phyloP scores from a whole-genome alignment of 2,329 filamentous ascomycete species.

The Calonectria henricotiae region DNA sequence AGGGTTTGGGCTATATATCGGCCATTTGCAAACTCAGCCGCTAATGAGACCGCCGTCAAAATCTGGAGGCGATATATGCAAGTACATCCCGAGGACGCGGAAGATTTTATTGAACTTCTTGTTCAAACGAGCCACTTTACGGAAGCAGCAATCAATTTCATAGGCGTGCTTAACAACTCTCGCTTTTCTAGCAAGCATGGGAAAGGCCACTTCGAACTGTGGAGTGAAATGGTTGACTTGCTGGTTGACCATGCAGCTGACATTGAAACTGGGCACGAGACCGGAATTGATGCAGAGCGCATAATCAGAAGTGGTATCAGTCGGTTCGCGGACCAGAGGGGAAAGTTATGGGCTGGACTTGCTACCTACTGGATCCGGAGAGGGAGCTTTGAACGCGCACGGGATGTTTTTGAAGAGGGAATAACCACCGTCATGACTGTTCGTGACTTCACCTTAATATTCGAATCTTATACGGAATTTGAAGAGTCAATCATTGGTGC shows the following conservation, averaged over 20 bases:
- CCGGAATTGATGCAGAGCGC: slow-evolving; percentile 89
- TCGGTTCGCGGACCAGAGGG: slow-evolving; percentile 92
- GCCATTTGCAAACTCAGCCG: slow-evolving; percentile 91
- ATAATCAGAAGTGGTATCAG: slow-evolving; percentile 94
- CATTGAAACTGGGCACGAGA: slow-evolving; percentile 85
- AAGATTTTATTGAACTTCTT: slow-evolving; percentile 95
- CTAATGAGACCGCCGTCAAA: slow-evolving; percentile 90
- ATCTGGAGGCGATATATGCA: slow-evolving; percentile 98
- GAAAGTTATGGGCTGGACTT: slow-evolving; percentile 94
- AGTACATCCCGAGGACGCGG: slow-evolving; percentile 93
- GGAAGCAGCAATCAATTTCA: slow-evolving; percentile 92
- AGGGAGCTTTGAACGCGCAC: slow-evolving; percentile 91
- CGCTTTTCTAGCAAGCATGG: slow-evolving; percentile 93
- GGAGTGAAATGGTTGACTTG: slow-evolving; percentile 97
- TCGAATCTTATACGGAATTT: slow-evolving; percentile 96
- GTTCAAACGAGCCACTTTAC: slow-evolving; percentile 87
- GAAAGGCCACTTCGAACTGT: slow-evolving; percentile 96
- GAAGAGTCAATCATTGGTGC: slow-evolving; percentile 95
- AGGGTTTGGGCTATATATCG: slow-evolving; percentile 95
- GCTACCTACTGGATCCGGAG: slow-evolving; percentile 97
- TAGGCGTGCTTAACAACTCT: slow-evolving; percentile 91
- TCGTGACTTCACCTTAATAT: slow-evolving; percentile 95
- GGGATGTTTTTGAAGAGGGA: slow-evolving; percentile 96
- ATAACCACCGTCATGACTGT: slow-evolving; percentile 99
- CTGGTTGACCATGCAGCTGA: slow-evolving; percentile 92